Evolutionary conservation across 768 basidiomycete species (phyloP), one percentile per base, ranked within the genome.

Genomic region (Termitomyces sp.): DNA sequence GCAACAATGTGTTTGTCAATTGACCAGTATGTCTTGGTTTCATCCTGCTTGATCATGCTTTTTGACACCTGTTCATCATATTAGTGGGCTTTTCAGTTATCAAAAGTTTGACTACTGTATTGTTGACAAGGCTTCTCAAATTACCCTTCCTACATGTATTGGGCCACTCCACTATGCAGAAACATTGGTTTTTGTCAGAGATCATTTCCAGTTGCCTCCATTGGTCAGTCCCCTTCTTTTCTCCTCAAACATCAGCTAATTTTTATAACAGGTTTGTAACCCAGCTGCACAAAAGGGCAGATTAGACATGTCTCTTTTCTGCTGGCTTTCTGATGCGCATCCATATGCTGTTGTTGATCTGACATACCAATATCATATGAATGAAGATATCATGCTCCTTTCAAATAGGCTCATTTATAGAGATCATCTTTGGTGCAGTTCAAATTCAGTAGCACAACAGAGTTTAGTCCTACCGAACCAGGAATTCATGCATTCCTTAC

Each of bases 51-150:
- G 18, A 58, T 24, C 5, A 6, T 0, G 28, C 16, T 20, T 22
- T 50, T 22, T 42, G 4, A 52, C 36, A n/a, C 42, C 5, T 26
- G 14, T 58, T 43, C 38, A 33, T 36, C 40, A n/a, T n/a, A n/a
- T 61, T 53, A 94, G 95, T 66, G 84, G 94, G 0, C 66, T 99
- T 7, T 98, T 99, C 71, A 80, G 81, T 48, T 83, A 88, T 10
- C 81, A 96, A 7, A 84, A 74, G 22, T 99, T 98, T 66, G 94
- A 99, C 68, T 94, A 92, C 65, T 98, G 96, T 73, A 97, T 99
- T 56, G 88, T 99, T 18, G 97, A 98, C 61, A 97, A 99, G 69
- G 97, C 97, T 0, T 98, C 97, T 0, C 96, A 98, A 68, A 94
- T 98, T 61, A 98, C 97, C 0, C 72, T 98, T 1, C 97, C 97